Base-by-base conservation (phyloP, 1,284 basidiomycete genomes). In the Salmacisia buchloeana region DNA sequence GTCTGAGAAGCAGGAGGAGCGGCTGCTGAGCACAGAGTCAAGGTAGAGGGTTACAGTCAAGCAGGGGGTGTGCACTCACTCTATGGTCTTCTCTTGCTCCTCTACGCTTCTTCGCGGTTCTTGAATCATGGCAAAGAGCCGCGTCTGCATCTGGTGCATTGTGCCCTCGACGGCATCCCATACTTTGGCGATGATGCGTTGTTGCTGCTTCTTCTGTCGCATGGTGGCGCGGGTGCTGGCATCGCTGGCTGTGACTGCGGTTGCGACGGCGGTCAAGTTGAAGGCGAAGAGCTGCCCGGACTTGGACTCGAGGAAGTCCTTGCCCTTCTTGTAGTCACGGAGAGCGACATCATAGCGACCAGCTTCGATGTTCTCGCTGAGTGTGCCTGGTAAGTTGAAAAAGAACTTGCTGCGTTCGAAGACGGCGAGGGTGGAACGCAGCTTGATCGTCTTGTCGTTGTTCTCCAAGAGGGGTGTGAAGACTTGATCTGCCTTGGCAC, bases 331-430 rank as follows among this genome's bases (percentile, higher is more conserved):
- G 84, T 98, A 99, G 73, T 97, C 94, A 38, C 93, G 87, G 73
- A 98, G 83, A 0, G 93, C 94, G 41, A 89, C 87, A 69, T 98
- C 96, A 77, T 94, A 97, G 64, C 90, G 89, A 0, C 71, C 75
- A n/a, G 65, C 60, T 31, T 81, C 92, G 58, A 98, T 90, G 21
- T 86, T 89, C 78, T 96, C 94, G 27, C 90, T 85, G n/a, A 99
- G 85, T 49, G 89, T 88, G 25, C 90, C 89, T 0, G 96, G 94
- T 23, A 99, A 84, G 76, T 97, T 97, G 85, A 98, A 98, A 80
- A 98, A 92, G 85, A 97, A 99, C 74, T 94, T 96, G 63, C 91
- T 94, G 56, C 93, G 86, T 71, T 98, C 94, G 72, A 99, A 97
- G 6, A 98, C 92, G 43, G 91, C 89, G 13, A 98, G 85, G 0